Evolutionary conservation across 495 filamentous ascomycete genomes (phyloP).

Genomic region (Tuber borchii): DNA sequence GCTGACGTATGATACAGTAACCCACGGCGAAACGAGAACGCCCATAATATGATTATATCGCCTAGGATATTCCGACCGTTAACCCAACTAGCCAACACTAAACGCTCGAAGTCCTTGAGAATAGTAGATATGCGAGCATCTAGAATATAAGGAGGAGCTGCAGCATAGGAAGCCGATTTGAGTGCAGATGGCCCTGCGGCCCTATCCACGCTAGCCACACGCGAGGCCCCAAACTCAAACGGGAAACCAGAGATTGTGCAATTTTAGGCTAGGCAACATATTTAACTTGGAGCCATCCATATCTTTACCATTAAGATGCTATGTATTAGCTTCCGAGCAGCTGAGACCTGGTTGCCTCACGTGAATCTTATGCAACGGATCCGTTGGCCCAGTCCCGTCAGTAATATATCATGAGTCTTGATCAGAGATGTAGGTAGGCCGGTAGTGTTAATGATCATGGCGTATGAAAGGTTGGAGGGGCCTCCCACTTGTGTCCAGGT

Average conservation of each 20-base stretch:
- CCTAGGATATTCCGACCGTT: not conserved
- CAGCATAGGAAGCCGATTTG: not conserved
- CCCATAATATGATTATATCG: no score
- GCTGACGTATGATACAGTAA: no score
- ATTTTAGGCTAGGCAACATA: not conserved
- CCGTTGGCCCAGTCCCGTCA: fast-evolving
- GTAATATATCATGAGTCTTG: not conserved
- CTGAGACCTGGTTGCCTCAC: not conserved
- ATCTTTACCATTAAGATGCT: not conserved
- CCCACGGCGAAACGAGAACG: no score
- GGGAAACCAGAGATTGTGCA: not conserved
- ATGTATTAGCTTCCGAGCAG: not conserved
- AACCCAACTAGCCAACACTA: not conserved
- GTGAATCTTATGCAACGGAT: not conserved
- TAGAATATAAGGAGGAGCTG: not conserved
- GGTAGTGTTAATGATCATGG: not conserved
- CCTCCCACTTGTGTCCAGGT: no score
- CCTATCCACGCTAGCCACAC: not conserved
- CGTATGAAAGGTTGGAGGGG: not conserved
- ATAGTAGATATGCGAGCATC: not conserved
- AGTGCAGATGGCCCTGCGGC: not conserved
- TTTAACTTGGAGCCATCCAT: not conserved
- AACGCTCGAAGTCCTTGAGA: not conserved
- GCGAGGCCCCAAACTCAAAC: not conserved
- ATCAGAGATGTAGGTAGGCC: not conserved